Evolutionary conservation across 805 yeast species (phyloP).

Genomic region (Lachancea kluyveri): DNA sequence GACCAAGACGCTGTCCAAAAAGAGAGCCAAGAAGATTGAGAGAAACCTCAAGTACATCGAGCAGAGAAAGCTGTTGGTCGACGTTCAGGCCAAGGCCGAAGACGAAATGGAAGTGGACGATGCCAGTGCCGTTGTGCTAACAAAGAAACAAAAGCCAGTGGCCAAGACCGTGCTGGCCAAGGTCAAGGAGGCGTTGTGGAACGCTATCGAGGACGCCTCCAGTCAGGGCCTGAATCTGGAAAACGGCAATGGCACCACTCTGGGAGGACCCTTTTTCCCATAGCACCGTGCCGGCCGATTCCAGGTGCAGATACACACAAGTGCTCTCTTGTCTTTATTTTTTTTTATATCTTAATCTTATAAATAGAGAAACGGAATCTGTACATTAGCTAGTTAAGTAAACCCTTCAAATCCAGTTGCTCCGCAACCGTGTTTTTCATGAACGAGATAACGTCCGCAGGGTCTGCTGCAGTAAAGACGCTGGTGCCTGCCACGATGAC

Average conservation of each 20-base stretch:
- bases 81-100: conserved; percentile 43
- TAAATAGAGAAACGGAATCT: too few relatives aligned
- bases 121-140: conserved; percentile 14
- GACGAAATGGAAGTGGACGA: conserved; percentile 42
- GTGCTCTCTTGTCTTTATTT: too few relatives aligned
- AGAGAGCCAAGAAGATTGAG: conserved; percentile 70
- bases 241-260: conserved; percentile 72
- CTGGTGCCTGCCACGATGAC: conserved; percentile 97
- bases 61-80: conserved; percentile 48
- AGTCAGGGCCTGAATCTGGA: conserved; percentile 39
- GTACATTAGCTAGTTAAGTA: conserved; percentile 21
- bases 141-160: conserved; percentile 20
- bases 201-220: conserved; percentile 56
- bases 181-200: conserved; percentile 65
- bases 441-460: conserved; percentile 63
- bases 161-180: conserved; percentile 32
- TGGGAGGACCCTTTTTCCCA: conserved; percentile 66
- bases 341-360: too few relatives aligned
- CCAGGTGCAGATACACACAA: too few relatives aligned
- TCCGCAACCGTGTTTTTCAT: conserved; percentile 57
- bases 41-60: conserved; percentile 71
- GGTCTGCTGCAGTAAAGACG: conserved; percentile 80
- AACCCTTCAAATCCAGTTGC: conserved; percentile 42
- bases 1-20: conserved; percentile 62
- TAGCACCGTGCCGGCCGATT: conserved; percentile 8